Conservation (phyloP, 768 basidiomycete species). For the Megacollybia marginata region DNA sequence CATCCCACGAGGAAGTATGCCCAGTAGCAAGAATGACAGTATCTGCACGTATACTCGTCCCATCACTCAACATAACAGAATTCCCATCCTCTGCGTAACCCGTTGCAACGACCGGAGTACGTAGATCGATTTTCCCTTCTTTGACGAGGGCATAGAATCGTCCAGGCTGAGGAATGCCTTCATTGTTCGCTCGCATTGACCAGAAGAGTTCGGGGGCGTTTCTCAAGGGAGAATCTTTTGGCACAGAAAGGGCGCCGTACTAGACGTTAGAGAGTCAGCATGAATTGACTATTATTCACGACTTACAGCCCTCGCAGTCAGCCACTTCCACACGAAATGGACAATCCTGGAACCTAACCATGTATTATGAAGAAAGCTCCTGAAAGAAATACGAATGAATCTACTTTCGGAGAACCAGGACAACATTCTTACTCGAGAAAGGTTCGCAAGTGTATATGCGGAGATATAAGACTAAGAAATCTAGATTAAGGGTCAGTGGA, state of each 20-base stretch:
- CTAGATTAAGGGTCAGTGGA: constrained; percentile 17
- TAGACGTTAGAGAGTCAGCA: constrained; percentile 4
- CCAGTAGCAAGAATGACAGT: constrained; percentile 53
- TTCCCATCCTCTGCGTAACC: neutral
- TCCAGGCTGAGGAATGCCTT: constrained; percentile 22
- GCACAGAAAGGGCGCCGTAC: constrained; percentile 28
- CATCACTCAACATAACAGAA: constrained; percentile 37
- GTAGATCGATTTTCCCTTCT: constrained; percentile 39
- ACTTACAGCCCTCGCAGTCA: no score
- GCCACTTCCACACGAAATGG: no score
- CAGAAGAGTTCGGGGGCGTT: constrained; percentile 5
- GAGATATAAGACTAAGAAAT: constrained; percentile 40
- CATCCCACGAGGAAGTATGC: constrained; percentile 49
- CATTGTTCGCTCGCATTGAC: constrained; percentile 6
- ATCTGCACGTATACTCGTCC: constrained; percentile 32
- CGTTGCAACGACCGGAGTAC: constrained; percentile 33
- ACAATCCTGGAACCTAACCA: constrained; percentile 47
- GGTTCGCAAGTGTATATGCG: constrained; percentile 40
- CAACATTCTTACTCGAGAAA: constrained; percentile 36
- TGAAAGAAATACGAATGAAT: constrained; percentile 3
- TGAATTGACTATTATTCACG: no score
- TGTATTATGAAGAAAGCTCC: constrained; percentile 30
- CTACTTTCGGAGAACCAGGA: neutral
- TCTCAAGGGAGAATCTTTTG: constrained; percentile 44
- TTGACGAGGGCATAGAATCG: constrained; percentile 45